Percentiles rank a stretch among this genome's conserved stretches.
phyloP scores from a whole-genome alignment of 2,329 filamentous ascomycete species.

The Colletotrichum abscissum region DNA sequence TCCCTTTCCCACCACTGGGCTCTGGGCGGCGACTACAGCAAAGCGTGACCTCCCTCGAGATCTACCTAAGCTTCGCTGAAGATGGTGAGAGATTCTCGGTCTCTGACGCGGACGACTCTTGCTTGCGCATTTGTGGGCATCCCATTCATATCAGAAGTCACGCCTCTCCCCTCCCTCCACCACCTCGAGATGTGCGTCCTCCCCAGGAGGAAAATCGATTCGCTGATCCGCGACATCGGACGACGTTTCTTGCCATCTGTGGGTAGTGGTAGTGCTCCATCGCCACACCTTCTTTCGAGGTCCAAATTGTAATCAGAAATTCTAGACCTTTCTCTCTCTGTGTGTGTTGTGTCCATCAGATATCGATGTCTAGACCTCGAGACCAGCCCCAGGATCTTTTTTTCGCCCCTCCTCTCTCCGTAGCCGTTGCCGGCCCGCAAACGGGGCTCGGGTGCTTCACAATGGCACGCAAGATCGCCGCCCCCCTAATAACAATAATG shows the following conservation, averaged over 20 bases:
- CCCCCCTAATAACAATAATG: neutral
- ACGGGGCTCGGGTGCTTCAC: neutral
- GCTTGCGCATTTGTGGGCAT: neutral
- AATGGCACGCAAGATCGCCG: neutral
- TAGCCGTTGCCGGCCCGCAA: neutral
- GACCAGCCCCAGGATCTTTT: neutral
- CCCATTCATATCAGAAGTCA: too few species aligned
- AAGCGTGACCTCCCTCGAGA: slow-evolving; percentile 5
- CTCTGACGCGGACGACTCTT: slow-evolving; percentile 20
- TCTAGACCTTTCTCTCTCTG: neutral
- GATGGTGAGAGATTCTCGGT: slow-evolving; percentile 24
- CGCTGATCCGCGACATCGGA: slow-evolving; percentile 22
- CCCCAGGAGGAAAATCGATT: neutral
- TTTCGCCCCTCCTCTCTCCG: neutral
- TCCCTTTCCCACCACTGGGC: neutral
- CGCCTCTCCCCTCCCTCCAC: too few species aligned
- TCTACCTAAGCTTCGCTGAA: slow-evolving; percentile 14
- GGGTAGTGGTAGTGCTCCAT: neutral
- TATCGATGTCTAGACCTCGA: slow-evolving; percentile 1
- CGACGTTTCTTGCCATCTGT: neutral
- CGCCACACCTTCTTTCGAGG: slow-evolving; percentile 23
- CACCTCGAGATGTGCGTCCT: neutral
- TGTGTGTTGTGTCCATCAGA: neutral
- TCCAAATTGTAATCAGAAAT: neutral
- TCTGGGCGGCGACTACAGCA: neutral